These are phyloP conservation scores for Obba rivulosa DNA, from an alignment of 768 basidiomycete species.

Conservation along the genomic window DNA sequence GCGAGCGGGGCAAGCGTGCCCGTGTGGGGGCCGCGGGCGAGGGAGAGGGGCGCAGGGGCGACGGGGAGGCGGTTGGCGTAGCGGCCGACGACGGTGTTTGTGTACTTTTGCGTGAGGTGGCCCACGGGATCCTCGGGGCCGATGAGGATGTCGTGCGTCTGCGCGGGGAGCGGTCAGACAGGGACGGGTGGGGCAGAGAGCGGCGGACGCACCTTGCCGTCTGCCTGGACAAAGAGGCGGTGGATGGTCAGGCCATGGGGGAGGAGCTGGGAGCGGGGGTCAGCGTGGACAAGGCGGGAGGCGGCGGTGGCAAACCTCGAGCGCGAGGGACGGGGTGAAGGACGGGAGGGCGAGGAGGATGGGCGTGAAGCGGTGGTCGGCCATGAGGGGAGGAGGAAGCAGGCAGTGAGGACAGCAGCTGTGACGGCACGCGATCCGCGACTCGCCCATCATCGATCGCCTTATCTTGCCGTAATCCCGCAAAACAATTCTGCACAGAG, in stretches of 20 bases:
- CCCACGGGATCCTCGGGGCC: conserved; percentile 61
- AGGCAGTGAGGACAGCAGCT: background rate
- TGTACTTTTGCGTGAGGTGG: conserved; percentile 60
- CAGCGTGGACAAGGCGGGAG: background rate
- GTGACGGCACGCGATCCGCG: background rate
- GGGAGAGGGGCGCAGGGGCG: conserved; percentile 25
- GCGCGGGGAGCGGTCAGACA: conserved; percentile 1
- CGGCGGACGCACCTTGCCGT: conserved; percentile 46
- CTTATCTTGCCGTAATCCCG: too few species aligned
- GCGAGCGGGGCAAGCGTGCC: conserved; percentile 35
- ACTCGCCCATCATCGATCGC: conserved; percentile 6
- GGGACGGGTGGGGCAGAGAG: background rate
- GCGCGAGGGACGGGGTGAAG: conserved; percentile 49
- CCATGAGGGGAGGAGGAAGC: background rate
- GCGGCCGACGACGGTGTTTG: conserved; percentile 67
- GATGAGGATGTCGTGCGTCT: conserved; percentile 76
- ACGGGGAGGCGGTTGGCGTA: conserved; percentile 70
- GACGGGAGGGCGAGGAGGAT: conserved; percentile 50
- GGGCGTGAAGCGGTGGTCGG: conserved; percentile 34
- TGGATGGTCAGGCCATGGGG: conserved; percentile 68
- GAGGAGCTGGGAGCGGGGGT: conserved; percentile 40
- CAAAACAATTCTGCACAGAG: too few species aligned
- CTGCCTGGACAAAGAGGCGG: conserved; percentile 56
- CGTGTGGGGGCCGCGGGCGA: conserved; percentile 49
- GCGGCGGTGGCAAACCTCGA: conserved; percentile 45